Evolutionary conservation across 306 rosid species (phyloP).

Genomic region (Vigna trinervia): DNA sequence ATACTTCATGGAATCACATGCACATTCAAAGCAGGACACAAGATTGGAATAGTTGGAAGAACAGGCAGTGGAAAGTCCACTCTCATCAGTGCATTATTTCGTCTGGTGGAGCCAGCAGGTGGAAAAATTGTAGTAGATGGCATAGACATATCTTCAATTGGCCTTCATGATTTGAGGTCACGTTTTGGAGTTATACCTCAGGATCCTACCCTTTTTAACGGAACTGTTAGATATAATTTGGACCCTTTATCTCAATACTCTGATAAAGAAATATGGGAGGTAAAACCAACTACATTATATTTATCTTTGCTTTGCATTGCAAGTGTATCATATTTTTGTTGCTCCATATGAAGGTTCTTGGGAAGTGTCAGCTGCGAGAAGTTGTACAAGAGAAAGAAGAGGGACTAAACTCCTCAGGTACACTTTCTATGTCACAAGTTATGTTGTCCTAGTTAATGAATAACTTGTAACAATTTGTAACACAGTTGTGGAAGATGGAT

Average conservation of each 20-base stretch:
- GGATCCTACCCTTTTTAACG: constrained; percentile 82
- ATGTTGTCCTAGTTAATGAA: neutral
- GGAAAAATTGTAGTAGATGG: constrained; percentile 71
- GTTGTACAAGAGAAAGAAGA: constrained; percentile 61
- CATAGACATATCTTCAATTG: constrained; percentile 69
- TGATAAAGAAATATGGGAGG: constrained; percentile 78
- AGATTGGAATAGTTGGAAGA: constrained; percentile 57
- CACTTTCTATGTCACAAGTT: neutral
- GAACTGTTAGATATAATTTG: constrained; percentile 72
- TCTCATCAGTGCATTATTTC: constrained; percentile 66
- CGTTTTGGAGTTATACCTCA: constrained; percentile 75
- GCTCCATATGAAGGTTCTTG: constrained; percentile 56
- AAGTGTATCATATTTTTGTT: neutral
- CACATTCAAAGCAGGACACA: constrained; percentile 72
- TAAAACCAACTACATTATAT: constrained; percentile 24
- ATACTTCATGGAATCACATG: constrained; percentile 75
- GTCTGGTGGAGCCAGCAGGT: constrained; percentile 67
- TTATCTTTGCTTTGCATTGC: neutral
- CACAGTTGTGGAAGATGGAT: constrained; percentile 69
- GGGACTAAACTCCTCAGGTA: constrained; percentile 62
- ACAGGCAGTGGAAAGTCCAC: constrained; percentile 85
- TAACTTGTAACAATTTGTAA: constrained; percentile 2
- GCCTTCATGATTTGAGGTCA: constrained; percentile 79
- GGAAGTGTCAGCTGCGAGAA: constrained; percentile 66
- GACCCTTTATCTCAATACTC: constrained; percentile 67